Evolutionary conservation across 768 basidiomycete species (phyloP).

Genomic region (Leccinum subgranulosum): DNA sequence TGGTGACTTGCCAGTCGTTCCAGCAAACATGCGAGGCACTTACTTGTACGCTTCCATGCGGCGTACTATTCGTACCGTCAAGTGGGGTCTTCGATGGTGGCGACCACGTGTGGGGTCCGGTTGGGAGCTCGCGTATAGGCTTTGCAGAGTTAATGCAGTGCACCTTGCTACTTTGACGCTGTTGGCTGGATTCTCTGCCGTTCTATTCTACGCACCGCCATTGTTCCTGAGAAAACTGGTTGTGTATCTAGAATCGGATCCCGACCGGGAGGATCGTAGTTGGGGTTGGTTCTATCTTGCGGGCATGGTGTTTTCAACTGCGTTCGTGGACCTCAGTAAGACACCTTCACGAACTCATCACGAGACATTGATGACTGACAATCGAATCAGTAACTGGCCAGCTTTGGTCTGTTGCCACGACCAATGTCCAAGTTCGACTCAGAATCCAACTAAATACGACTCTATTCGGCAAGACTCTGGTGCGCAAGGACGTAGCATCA

Average conservation of each 20-base stretch:
- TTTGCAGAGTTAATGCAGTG: conserved; percentile 54
- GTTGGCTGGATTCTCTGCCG: conserved; percentile 56
- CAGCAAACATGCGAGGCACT: conserved; percentile 66
- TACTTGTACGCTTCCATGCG: conserved; percentile 66
- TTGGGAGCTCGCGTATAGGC: conserved; percentile 58
- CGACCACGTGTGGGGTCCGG: conserved; percentile 59
- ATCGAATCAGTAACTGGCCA: conserved; percentile 52
- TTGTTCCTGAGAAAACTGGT: conserved; percentile 62
- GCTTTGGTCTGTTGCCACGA: conserved; percentile 68
- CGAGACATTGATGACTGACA: conserved; percentile 6
- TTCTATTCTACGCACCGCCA: conserved; percentile 62
- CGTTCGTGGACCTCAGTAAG: conserved; percentile 42
- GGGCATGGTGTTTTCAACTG: conserved; percentile 47
- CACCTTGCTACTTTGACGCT: conserved; percentile 40
- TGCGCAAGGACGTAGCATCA: conserved; percentile 80
- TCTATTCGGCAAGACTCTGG: conserved; percentile 81
- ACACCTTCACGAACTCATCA: not conserved
- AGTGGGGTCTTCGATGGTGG: conserved; percentile 55
- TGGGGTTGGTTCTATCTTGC: conserved; percentile 78
- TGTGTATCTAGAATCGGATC: conserved; percentile 62
- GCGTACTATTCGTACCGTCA: conserved; percentile 46
- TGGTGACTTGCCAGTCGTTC: conserved; percentile 82
- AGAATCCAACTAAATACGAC: conserved; percentile 79
- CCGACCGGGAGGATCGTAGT: conserved; percentile 46
- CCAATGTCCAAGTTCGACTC: conserved; percentile 65